Percentiles rank a stretch among this genome's conserved stretches.
Conservation (phyloP, 371 early-diverging fungal species). For the Mucor irregularis region DNA sequence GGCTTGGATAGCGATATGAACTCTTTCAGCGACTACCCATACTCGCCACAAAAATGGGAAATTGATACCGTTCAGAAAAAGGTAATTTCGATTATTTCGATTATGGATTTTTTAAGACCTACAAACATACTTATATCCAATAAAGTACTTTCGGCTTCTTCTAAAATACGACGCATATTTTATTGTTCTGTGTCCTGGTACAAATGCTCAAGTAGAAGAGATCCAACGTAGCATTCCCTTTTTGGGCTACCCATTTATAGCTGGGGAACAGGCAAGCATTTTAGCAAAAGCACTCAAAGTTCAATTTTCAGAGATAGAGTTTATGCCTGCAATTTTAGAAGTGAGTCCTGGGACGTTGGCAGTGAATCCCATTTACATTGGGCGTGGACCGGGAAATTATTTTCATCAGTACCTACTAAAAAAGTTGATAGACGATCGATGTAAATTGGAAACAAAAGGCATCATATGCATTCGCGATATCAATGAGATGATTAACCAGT, state of each 20-base stretch:
- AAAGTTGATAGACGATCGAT: slow-evolving; percentile 19
- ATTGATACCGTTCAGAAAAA: slow-evolving; percentile 17
- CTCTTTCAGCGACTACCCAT: slow-evolving; percentile 34
- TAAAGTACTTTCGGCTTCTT: slow-evolving; percentile 34
- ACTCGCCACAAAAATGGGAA: slow-evolving; percentile 15
- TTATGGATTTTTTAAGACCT: too few species aligned
- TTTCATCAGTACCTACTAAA: slow-evolving; percentile 25
- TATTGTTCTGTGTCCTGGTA: slow-evolving; percentile 44
- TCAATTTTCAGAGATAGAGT: slow-evolving; percentile 29
- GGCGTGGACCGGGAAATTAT: slow-evolving; percentile 37
- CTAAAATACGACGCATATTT: slow-evolving; percentile 43
- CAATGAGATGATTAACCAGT: slow-evolving; percentile 17
- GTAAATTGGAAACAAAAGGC: slow-evolving; percentile 23
- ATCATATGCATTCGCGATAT: slow-evolving; percentile 18
- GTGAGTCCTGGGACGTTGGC: slow-evolving; percentile 16
- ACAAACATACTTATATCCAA: background rate
- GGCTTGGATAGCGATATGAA: slow-evolving; percentile 29
- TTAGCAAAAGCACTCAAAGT: slow-evolving; percentile 36
- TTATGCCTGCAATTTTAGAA: slow-evolving; percentile 39
- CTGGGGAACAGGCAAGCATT: slow-evolving; percentile 17
- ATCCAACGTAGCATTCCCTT: slow-evolving; percentile 32
- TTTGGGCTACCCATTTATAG: slow-evolving; percentile 39
- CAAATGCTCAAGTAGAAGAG: slow-evolving; percentile 18
- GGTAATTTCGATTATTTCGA: too few species aligned
- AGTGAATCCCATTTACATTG: slow-evolving; percentile 28